Evolutionary conservation across 2,329 filamentous ascomycete species (phyloP).

Genomic region (Pezicula carpinea): DNA sequence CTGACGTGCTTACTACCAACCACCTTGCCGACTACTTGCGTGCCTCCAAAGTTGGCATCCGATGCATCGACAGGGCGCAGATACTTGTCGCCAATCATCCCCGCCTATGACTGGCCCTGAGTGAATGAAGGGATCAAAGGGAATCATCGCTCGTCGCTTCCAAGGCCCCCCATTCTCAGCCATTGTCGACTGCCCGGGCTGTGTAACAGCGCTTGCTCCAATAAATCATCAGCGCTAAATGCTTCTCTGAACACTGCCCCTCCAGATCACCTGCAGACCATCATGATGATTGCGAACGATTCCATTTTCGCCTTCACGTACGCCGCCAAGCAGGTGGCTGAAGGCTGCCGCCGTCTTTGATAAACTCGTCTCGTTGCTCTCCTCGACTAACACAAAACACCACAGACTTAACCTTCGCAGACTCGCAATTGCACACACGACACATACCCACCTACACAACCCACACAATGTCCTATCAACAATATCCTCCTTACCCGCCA

Average conservation of each 20-base stretch:
- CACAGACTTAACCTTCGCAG: neutral
- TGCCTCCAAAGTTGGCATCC: too few species aligned
- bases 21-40: too few species aligned
- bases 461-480: constrained; percentile 16
- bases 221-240: constrained; percentile 1
- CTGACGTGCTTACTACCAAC: too few species aligned
- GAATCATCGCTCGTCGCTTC: neutral
- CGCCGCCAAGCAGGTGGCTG: neutral
- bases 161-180: too few species aligned
- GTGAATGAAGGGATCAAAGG: too few species aligned
- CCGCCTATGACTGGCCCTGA: too few species aligned
- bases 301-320: constrained; percentile 3
- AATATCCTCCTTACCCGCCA: constrained; percentile 8
- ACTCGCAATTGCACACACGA: neutral
- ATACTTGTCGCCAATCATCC: too few species aligned
- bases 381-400: neutral
- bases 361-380: neutral
- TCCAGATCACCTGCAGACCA: neutral
- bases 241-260: constrained; percentile 6
- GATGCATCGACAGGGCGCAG: too few species aligned
- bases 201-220: neutral
- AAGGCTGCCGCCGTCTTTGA: neutral
- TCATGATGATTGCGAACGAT: neutral
- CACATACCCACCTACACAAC: neutral
- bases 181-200: neutral